A percentile compares a stretch with the other conserved stretches of the same genome.
phyloP scores from a whole-genome alignment of 306 rosid genomes.

The Macrotyloma uniflorum region DNA sequence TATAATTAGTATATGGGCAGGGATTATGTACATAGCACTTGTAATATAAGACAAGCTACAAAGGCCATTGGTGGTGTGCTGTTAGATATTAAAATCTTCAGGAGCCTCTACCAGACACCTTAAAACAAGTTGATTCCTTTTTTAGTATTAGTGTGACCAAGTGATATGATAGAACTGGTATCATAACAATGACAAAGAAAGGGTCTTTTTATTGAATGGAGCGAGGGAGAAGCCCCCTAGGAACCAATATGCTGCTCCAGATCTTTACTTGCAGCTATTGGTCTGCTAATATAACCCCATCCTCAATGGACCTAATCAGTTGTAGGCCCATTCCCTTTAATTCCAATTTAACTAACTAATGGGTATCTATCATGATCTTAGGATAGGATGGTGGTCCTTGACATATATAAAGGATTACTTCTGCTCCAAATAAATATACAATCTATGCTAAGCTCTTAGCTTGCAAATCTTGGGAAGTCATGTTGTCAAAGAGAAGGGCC shows the following conservation, averaged over 20 bases:
- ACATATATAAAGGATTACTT: constrained; percentile 11
- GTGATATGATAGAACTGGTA: background rate
- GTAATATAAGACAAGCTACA: background rate
- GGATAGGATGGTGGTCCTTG: background rate
- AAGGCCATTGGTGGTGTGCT: background rate
- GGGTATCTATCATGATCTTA: background rate
- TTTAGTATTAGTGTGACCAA: background rate
- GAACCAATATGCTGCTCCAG: background rate
- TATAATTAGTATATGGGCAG: background rate
- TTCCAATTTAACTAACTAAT: background rate
- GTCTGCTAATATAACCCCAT: background rate
- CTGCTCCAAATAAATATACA: background rate
- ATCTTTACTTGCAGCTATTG: background rate
- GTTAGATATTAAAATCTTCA: constrained; percentile 3
- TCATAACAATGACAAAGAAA: background rate
- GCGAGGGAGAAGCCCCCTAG: background rate
- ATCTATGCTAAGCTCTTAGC: background rate
- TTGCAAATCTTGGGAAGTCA: background rate
- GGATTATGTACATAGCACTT: background rate
- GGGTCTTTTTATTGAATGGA: background rate
- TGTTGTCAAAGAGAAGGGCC: background rate
- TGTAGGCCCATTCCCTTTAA: background rate
- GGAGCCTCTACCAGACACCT: background rate
- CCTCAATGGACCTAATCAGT: background rate
- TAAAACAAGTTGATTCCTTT: background rate